These are phyloP conservation scores for Emericellopsis cladophorae DNA, from an alignment of 2,329 filamentous ascomycete genomes.

Conservation along the genomic window DNA sequence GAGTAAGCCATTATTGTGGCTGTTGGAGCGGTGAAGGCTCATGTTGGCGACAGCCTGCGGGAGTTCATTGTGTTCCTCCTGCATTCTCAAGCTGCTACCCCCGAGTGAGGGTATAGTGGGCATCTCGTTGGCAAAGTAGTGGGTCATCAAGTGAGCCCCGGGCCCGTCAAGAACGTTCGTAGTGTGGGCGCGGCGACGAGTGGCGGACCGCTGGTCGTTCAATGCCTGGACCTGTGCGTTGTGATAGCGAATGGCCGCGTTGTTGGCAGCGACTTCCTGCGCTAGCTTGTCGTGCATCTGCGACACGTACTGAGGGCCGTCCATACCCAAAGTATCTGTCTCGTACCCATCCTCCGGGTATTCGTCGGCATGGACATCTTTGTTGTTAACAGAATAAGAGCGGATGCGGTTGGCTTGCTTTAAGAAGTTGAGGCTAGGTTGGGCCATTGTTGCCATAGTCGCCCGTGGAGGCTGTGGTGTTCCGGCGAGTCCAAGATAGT, in stretches of 20 bases:
- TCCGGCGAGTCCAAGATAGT: constrained; percentile 91
- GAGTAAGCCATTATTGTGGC: constrained; percentile 55
- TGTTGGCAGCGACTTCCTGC: constrained; percentile 35
- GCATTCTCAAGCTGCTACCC: constrained; percentile 60
- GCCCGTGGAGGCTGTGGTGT: constrained; percentile 73
- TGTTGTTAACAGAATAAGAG: constrained; percentile 97
- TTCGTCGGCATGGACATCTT: constrained; percentile 88
- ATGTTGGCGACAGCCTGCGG: constrained; percentile 73
- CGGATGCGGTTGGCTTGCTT: constrained; percentile 79
- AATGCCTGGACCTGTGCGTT: constrained; percentile 90
- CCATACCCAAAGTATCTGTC: constrained; percentile 24
- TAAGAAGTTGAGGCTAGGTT: constrained; percentile 64
- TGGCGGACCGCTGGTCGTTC: constrained; percentile 67
- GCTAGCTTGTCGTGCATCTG: constrained; percentile 43
- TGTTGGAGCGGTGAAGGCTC: constrained; percentile 55
- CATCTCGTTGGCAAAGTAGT: constrained; percentile 58
- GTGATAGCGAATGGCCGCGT: constrained; percentile 71
- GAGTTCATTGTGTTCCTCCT: constrained; percentile 66
- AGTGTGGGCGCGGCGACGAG: constrained; percentile 77
- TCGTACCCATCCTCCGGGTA: constrained; percentile 47
- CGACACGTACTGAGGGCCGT: constrained; percentile 46
- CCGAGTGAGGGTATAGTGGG: constrained; percentile 60
- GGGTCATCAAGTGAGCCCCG: constrained; percentile 50
- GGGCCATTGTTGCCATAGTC: constrained; percentile 60
- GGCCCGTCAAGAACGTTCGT: constrained; percentile 82